Evolutionary conservation across 225 moss, liverwort and hornwort species (phyloP).

Genomic region (Sphagnum contortum): DNA sequence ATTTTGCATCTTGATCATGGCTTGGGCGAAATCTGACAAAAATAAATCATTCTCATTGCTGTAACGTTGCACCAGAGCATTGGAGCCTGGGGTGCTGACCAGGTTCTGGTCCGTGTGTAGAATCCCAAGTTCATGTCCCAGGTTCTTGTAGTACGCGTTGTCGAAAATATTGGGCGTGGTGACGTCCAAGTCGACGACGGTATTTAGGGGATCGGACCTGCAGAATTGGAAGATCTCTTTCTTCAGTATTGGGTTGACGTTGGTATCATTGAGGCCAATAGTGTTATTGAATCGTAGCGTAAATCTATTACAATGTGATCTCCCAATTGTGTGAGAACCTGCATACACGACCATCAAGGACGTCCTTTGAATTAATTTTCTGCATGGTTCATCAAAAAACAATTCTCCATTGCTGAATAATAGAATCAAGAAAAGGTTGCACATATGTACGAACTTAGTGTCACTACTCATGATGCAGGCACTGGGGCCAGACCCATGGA

Average conservation of each 20-base stretch:
- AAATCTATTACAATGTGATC: slow-evolving; percentile 37
- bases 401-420: too few relatives aligned
- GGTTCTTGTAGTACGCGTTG: slow-evolving; percentile 49
- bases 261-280: slow-evolving; percentile 6
- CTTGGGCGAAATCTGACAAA: slow-evolving; percentile 12
- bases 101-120: slow-evolving; percentile 31
- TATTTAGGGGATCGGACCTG: background rate
- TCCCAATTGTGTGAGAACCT: slow-evolving; percentile 79
- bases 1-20: slow-evolving; percentile 38
- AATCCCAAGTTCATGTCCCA: slow-evolving; percentile 14
- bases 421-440: too few relatives aligned
- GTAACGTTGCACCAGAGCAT: slow-evolving; percentile 3
- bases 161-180: slow-evolving; percentile 28
- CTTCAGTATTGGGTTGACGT: background rate
- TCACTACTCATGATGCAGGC: too few relatives aligned
- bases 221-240: background rate
- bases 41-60: slow-evolving; percentile 2
- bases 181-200: slow-evolving; percentile 25
- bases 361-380: too few relatives aligned
- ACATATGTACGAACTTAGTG: too few relatives aligned
- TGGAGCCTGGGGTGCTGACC: slow-evolving; percentile 5
- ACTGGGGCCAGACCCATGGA: too few relatives aligned
- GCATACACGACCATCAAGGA: background rate
- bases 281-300: slow-evolving; percentile 10
- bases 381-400: too few relatives aligned